phyloP scores from a whole-genome alignment of 495 filamentous ascomycete genomes.

The Penicillium goetzii region DNA sequence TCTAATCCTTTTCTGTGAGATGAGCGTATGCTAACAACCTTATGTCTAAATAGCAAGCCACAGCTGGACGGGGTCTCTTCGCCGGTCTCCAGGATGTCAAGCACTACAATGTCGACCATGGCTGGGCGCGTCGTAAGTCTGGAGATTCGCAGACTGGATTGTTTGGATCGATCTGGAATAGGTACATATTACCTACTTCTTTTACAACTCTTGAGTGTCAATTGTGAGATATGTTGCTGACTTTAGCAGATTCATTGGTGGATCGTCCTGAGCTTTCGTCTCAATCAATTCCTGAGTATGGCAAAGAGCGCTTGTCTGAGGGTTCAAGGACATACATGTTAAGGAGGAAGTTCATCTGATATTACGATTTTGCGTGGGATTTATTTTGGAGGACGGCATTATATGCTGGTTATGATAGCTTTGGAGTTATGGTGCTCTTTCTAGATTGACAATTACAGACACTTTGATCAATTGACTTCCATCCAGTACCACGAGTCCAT shows the following conservation, averaged over 20 bases:
- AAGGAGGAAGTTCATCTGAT: background rate
- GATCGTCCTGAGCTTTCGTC: background rate
- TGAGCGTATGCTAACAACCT: background rate
- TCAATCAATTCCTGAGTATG: background rate
- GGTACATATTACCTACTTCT: conserved; percentile 14
- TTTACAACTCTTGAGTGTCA: background rate
- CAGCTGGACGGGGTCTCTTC: conserved; percentile 49
- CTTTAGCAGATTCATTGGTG: conserved; percentile 17
- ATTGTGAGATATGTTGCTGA: background rate
- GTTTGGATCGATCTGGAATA: conserved; percentile 23
- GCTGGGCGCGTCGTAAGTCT: conserved; percentile 42
- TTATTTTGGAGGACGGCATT: background rate
- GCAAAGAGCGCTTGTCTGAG: background rate
- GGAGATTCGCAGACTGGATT: conserved; percentile 19
- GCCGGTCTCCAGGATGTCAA: conserved; percentile 51
- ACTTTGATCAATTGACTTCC: background rate
- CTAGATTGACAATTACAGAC: background rate
- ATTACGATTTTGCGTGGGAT: background rate
- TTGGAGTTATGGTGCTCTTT: conserved; percentile 1
- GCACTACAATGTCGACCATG: conserved; percentile 48
- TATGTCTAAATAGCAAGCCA: conserved; percentile 32
- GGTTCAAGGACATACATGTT: no score
- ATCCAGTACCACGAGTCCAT: no score
- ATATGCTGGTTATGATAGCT: conserved; percentile 1
- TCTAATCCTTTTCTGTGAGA: background rate